A percentile compares a stretch with the other conserved stretches of the same genome.
These are phyloP conservation scores for Termitomyces sp. DNA, from an alignment of 768 basidiomycete genomes.

Conservation along the genomic window DNA sequence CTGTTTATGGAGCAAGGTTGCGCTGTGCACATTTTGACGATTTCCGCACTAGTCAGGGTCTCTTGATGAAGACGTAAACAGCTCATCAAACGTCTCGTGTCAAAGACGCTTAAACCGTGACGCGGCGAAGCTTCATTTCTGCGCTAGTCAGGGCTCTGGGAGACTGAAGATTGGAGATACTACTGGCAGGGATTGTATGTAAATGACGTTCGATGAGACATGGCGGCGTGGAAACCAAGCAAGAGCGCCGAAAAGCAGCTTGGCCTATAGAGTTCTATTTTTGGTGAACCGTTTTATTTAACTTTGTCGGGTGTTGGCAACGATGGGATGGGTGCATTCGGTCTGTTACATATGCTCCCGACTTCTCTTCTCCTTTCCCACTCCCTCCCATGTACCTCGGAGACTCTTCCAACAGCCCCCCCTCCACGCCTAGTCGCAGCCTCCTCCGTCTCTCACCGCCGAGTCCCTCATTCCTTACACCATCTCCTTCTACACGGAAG, in stretches of 20 bases:
- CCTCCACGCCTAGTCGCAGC: slow-evolving; percentile 26
- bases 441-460: slow-evolving; percentile 17
- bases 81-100: background rate
- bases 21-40: background rate
- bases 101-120: background rate
- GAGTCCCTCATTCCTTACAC: slow-evolving; percentile 1
- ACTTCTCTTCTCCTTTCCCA: slow-evolving; percentile 11
- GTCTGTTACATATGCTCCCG: slow-evolving; percentile 8
- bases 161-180: background rate
- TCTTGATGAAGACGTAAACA: background rate
- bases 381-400: slow-evolving; percentile 19
- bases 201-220: background rate
- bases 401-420: slow-evolving; percentile 23
- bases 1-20: background rate
- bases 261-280: slow-evolving; percentile 7
- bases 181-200: background rate
- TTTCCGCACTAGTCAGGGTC: background rate
- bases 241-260: background rate
- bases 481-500: slow-evolving; percentile 27
- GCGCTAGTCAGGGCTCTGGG: background rate
- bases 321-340: slow-evolving; percentile 9
- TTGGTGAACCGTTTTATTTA: slow-evolving; percentile 3
- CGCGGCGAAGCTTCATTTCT: background rate
- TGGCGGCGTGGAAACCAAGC: background rate
- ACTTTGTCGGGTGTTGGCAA: slow-evolving; percentile 7